Conservation (phyloP, 1,284 basidiomycete genomes). For the Anthracocystis setariae region DNA sequence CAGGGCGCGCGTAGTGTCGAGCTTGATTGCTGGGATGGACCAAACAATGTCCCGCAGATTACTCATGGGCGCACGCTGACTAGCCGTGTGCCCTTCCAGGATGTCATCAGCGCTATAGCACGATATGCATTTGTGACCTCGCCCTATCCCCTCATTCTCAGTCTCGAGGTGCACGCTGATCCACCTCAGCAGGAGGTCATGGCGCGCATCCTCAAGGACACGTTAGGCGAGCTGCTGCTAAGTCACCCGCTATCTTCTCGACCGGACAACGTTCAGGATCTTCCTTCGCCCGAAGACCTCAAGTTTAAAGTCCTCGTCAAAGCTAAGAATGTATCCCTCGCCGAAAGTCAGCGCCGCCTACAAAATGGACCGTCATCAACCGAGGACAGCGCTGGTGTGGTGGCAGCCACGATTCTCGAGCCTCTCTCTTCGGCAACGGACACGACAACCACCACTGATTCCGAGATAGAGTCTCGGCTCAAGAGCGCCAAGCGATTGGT, state of each 20-base stretch:
- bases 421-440: slow-evolving; percentile 30
- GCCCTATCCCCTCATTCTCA: slow-evolving; percentile 93
- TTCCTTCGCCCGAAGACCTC: slow-evolving; percentile 90
- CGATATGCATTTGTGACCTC: slow-evolving; percentile 94
- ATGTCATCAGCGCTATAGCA: slow-evolving; percentile 85
- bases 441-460: slow-evolving; percentile 40
- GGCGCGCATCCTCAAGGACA: slow-evolving; percentile 79
- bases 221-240: slow-evolving; percentile 79
- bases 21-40: slow-evolving; percentile 91
- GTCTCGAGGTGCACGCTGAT: slow-evolving; percentile 90
- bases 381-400: slow-evolving; percentile 7
- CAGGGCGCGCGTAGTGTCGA: slow-evolving; percentile 87
- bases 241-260: slow-evolving; percentile 57
- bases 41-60: slow-evolving; percentile 70
- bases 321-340: slow-evolving; percentile 61
- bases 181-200: slow-evolving; percentile 84
- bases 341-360: slow-evolving; percentile 14
- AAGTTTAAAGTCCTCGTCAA: slow-evolving; percentile 86
- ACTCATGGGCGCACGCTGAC: slow-evolving; percentile 94
- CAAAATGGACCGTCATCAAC: slow-evolving; percentile 4
- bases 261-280: slow-evolving; percentile 59
- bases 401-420: slow-evolving; percentile 23
- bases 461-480: slow-evolving; percentile 44
- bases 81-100: slow-evolving; percentile 82
- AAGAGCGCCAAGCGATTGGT: slow-evolving; percentile 51